Evolutionary conservation across 176 grass and related monocot species (phyloP).

Genomic region (Cymbopogon citratus): DNA sequence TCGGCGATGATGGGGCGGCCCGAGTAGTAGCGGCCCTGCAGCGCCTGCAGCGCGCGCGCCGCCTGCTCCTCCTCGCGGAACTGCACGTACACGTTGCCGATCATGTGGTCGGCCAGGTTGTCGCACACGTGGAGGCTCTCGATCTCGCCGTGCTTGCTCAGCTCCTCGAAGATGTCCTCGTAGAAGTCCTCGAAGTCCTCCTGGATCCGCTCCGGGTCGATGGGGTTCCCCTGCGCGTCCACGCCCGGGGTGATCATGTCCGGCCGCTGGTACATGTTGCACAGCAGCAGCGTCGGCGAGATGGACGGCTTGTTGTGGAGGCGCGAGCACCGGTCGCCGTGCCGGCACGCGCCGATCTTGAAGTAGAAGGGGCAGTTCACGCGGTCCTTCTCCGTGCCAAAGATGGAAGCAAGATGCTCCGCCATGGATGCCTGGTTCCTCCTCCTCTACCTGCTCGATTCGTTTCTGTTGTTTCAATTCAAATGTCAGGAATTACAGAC

Average conservation of each 20-base stretch:
- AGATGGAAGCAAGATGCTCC: slow-evolving; percentile 72
- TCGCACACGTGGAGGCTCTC: slow-evolving; percentile 88
- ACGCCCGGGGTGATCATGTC: slow-evolving; percentile 73
- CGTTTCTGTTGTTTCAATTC: slow-evolving; percentile 17
- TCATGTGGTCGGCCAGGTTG: slow-evolving; percentile 94
- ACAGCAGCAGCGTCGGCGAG: slow-evolving; percentile 64
- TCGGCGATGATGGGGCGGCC: slow-evolving; percentile 88
- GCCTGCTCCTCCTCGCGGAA: slow-evolving; percentile 91
- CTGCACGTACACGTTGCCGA: slow-evolving; percentile 91
- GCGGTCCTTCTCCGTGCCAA: slow-evolving; percentile 78
- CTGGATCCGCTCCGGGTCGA: slow-evolving; percentile 54
- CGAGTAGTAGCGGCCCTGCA: slow-evolving; percentile 80
- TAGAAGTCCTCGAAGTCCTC: slow-evolving; percentile 93
- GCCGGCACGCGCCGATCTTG: slow-evolving; percentile 71
- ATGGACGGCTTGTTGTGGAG: slow-evolving; percentile 72
- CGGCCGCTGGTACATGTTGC: slow-evolving; percentile 76
- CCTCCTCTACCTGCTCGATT: neutral
- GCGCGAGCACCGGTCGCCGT: slow-evolving; percentile 69
- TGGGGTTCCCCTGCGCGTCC: slow-evolving; percentile 63
- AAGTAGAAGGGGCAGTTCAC: slow-evolving; percentile 91
- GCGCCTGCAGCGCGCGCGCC: slow-evolving; percentile 51
- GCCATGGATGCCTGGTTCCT: slow-evolving; percentile 29
- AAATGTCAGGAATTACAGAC: too few species aligned
- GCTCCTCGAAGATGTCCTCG: slow-evolving; percentile 88
- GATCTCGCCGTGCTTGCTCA: slow-evolving; percentile 80